Percentiles rank a stretch among this genome's conserved stretches.
These are phyloP conservation scores for Naganishia antarctica DNA, from an alignment of 768 basidiomycete species.

Conservation along the genomic window DNA sequence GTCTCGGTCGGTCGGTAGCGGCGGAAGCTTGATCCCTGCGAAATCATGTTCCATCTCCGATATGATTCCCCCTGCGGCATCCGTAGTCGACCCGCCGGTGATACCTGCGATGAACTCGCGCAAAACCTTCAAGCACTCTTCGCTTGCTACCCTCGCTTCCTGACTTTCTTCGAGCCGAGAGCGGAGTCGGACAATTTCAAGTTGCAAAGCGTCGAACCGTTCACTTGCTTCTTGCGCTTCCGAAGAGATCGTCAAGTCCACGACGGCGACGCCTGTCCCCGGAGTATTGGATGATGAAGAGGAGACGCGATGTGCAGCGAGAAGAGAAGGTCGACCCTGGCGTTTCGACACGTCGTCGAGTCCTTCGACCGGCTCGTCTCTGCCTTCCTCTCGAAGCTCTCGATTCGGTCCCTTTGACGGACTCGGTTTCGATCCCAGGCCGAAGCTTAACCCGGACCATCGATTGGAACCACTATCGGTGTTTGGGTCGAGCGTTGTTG, in stretches of 20 bases:
- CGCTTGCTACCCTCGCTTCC: constrained; percentile 82
- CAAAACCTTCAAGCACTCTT: constrained; percentile 73
- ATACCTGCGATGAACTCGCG: constrained; percentile 57
- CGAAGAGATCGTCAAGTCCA: no score
- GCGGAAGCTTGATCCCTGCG: constrained; percentile 46
- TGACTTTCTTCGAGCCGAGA: constrained; percentile 69
- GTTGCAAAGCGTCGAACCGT: constrained; percentile 54
- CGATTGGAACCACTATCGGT: not conserved
- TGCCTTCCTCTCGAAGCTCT: not conserved
- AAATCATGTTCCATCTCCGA: constrained; percentile 28
- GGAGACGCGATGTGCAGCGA: no score
- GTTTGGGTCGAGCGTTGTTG: not conserved
- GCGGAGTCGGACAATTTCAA: constrained; percentile 61
- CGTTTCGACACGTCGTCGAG: no score
- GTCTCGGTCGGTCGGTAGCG: constrained; percentile 50
- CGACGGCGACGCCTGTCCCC: not conserved
- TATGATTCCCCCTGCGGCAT: constrained; percentile 25
- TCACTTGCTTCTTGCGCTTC: no score
- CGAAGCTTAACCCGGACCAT: constrained; percentile 11
- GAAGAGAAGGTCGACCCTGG: no score
- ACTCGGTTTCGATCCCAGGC: not conserved
- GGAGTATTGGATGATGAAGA: not conserved
- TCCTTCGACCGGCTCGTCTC: not conserved
- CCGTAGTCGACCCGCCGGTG: not conserved
- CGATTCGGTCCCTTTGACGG: not conserved